These are phyloP conservation scores for Phytophthora agathidicida DNA, from an alignment of 352 stramenopile species.

Conservation along the genomic window DNA sequence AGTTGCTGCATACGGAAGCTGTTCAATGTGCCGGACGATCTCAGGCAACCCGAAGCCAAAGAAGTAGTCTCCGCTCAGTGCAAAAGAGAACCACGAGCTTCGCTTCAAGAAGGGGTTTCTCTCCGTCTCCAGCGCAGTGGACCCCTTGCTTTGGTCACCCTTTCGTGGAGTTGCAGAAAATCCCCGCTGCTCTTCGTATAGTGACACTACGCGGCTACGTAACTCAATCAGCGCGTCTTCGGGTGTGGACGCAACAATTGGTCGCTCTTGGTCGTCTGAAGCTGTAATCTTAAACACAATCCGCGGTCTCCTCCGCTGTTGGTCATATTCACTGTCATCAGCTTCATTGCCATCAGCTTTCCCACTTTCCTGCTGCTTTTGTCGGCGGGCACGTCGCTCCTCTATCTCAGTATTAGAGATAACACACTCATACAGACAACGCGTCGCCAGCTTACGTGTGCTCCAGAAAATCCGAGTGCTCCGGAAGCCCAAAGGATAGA, in stretches of 20 bases:
- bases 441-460: conserved; percentile 42
- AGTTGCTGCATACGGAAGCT: conserved; percentile 73
- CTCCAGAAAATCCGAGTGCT: conserved; percentile 96
- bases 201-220: conserved; percentile 67
- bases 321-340: conserved; percentile 8
- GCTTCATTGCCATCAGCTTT: not conserved
- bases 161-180: conserved; percentile 32
- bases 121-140: conserved; percentile 22
- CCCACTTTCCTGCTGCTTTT: conserved; percentile 18
- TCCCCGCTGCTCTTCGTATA: conserved; percentile 70
- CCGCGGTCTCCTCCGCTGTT: conserved; percentile 26
- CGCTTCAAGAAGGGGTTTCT: conserved; percentile 77
- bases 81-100: conserved; percentile 84
- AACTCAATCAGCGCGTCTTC: conserved; percentile 79
- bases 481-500: conserved; percentile 91
- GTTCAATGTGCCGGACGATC: conserved; percentile 72
- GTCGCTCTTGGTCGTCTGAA: conserved; percentile 69
- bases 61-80: conserved; percentile 77
- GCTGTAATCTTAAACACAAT: conserved; percentile 82
- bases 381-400: conserved; percentile 34
- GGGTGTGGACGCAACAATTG: conserved; percentile 66
- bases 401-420: conserved; percentile 85
- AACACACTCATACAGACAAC: conserved; percentile 93
- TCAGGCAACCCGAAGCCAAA: conserved; percentile 81
- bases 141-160: not conserved